These are phyloP conservation scores for Benincasa hispida DNA, from an alignment of 306 rosid genomes.

Conservation along the genomic window DNA sequence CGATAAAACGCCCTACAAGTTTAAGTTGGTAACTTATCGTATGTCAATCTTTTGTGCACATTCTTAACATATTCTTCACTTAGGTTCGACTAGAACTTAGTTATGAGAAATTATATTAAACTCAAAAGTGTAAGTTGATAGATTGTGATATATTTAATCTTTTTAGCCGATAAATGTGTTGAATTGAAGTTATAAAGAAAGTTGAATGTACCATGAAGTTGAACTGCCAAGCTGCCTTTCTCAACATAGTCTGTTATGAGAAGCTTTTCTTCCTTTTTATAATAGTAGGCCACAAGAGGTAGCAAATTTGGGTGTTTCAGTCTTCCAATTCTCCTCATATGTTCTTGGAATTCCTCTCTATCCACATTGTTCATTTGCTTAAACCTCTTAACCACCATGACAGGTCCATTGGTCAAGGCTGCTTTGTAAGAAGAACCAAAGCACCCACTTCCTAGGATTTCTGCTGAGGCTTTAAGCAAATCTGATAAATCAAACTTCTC, in stretches of 20 bases:
- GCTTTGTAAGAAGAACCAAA: slow-evolving; percentile 92
- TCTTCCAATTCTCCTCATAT: slow-evolving; percentile 79
- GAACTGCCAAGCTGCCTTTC: slow-evolving; percentile 59
- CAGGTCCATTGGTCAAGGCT: slow-evolving; percentile 34
- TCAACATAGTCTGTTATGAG: slow-evolving; percentile 39
- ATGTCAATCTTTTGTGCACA: not conserved
- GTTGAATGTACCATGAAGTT: slow-evolving; percentile 52
- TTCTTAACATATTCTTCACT: not conserved
- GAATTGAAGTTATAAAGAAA: not conserved
- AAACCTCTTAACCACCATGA: slow-evolving; percentile 77
- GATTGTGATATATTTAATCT: not conserved
- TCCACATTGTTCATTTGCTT: slow-evolving; percentile 87
- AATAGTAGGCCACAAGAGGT: slow-evolving; percentile 84
- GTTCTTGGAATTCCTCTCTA: slow-evolving; percentile 69
- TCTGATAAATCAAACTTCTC: slow-evolving; percentile 69
- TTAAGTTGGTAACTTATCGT: not conserved
- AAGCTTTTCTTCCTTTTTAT: slow-evolving; percentile 85
- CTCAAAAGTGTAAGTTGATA: not conserved
- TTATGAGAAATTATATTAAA: not conserved
- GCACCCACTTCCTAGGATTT: slow-evolving; percentile 74
- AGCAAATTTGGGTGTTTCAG: slow-evolving; percentile 52
- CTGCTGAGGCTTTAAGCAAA: slow-evolving; percentile 75
- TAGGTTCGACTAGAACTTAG: not conserved
- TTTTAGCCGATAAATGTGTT: not conserved
- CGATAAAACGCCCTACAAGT: too few relatives aligned